Evolutionary conservation across 176 grass and related monocot species (phyloP).

Genomic region (Phyllostachys edulis): DNA sequence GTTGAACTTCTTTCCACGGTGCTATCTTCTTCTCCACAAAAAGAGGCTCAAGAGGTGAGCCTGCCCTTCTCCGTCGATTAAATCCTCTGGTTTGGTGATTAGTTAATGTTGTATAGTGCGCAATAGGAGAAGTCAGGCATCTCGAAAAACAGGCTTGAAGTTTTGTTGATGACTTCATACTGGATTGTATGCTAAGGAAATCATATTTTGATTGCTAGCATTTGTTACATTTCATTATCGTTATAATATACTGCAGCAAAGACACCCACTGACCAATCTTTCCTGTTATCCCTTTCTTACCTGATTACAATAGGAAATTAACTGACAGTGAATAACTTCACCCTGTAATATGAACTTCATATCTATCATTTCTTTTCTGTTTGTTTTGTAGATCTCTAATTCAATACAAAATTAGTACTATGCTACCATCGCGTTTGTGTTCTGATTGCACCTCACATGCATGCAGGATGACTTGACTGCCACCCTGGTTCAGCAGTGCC

Average conservation of each 20-base stretch:
- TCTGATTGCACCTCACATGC: constrained; percentile 13
- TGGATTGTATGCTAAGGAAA: not conserved
- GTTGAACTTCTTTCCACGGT: constrained; percentile 90
- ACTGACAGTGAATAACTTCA: not conserved
- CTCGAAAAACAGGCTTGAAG: not conserved
- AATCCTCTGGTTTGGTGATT: not conserved
- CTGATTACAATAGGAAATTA: not conserved
- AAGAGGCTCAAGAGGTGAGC: constrained; percentile 75
- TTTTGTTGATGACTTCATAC: not conserved
- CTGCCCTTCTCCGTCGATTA: not conserved
- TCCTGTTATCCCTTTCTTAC: not conserved
- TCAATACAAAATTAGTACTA: not conserved
- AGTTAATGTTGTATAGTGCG: not conserved
- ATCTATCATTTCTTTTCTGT: not conserved
- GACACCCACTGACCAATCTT: not conserved
- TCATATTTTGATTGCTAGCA: not conserved
- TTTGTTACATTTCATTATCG: not conserved
- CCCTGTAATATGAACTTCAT: not conserved
- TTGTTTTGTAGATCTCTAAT: not conserved
- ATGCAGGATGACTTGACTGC: constrained; percentile 85
- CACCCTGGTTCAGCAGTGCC: constrained; percentile 86
- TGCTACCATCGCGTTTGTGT: not conserved
- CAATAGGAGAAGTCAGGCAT: not conserved
- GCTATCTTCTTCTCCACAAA: constrained; percentile 78
- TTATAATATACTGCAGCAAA: not conserved